Base-by-base conservation (phyloP, 441 rosid species). In the Populus trichocarpa region DNA sequence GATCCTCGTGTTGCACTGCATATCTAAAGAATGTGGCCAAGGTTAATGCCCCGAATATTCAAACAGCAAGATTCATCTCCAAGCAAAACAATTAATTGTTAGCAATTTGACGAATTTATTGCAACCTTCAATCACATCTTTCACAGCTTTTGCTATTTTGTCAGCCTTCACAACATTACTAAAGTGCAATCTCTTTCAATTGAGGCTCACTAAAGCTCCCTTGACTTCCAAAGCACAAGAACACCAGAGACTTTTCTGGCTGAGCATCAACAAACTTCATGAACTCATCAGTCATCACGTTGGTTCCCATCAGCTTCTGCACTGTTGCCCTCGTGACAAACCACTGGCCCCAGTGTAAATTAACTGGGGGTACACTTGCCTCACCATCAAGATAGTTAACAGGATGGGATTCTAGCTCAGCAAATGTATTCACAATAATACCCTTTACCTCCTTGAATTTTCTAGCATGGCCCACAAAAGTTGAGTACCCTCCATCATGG, bases 161-260 rank as follows among this genome's bases (percentile, higher is more conserved):
- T 46, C 80, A 6, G 80, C 80, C 6, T 5, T 53, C 53, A 81
- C 78, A 22, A 70, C 16, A 5, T 25, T 30, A 12, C 42, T 30
- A 30, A 11, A 2, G 12, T 3, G 81, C 83, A 1, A 77, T 83
- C 70, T 83, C 78, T 73, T 12, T 77, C 40, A 76, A 20, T 32
- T 68, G 78, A 16, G 20, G 22, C 23, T 14, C 78, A 1, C 40
- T 35, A 11, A 76, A 88, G 18, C 86, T 85, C 74, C 93, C 93
- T 70, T 46, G 61, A 81, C 93, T 89, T 72, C 93, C 89, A 5
- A 89, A 89, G 79, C 93, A 88, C 13, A 88, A 79, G 72, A 88
- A 88, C 74, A 87, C 85, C 7, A 89, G 4, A 89, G 89, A 85
- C 2, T 42, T 6, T 20, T 69, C 46, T 14, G 90, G 89, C 59